Percentiles rank a stretch among this genome's conserved stretches.
phyloP scores from a whole-genome alignment of 768 basidiomycete species.

The Tephrocybe sp. region DNA sequence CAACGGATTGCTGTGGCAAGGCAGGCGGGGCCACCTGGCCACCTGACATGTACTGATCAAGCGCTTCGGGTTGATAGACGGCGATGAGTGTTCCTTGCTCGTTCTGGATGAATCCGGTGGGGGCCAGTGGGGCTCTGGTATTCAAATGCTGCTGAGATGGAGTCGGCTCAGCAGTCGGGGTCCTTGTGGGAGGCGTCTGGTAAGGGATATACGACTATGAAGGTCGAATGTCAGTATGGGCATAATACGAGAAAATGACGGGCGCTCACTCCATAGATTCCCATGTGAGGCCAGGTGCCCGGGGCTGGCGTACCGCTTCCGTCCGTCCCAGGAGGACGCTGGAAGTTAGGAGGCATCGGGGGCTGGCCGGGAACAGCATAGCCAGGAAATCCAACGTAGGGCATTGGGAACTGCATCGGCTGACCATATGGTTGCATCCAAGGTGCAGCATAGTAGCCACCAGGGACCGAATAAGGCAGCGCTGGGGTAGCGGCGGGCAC shows the following conservation, averaged over 20 bases:
- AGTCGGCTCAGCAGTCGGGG: slow-evolving; percentile 30
- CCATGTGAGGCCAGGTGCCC: slow-evolving; percentile 37
- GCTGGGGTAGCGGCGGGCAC: slow-evolving; percentile 12
- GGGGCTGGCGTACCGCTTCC: slow-evolving; percentile 30
- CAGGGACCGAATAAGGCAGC: slow-evolving; percentile 37
- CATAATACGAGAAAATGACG: background rate
- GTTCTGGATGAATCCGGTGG: slow-evolving; percentile 71
- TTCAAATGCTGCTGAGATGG: slow-evolving; percentile 22
- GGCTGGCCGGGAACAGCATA: slow-evolving; percentile 36
- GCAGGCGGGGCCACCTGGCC: slow-evolving; percentile 26
- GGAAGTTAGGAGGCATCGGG: slow-evolving; percentile 26
- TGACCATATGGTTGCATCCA: slow-evolving; percentile 58
- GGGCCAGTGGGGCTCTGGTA: slow-evolving; percentile 56
- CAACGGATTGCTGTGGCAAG: slow-evolving; percentile 24
- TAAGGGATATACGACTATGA: slow-evolving; percentile 51
- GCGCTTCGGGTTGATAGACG: slow-evolving; percentile 68
- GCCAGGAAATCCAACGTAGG: slow-evolving; percentile 49
- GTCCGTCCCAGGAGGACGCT: slow-evolving; percentile 38
- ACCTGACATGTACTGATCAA: slow-evolving; percentile 66
- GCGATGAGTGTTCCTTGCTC: slow-evolving; percentile 73
- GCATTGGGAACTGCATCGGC: slow-evolving; percentile 51
- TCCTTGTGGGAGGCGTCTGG: slow-evolving; percentile 36
- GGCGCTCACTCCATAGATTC: slow-evolving; percentile 48
- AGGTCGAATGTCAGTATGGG: slow-evolving; percentile 3
- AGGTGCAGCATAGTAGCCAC: slow-evolving; percentile 44